Evolutionary conservation across 306 rosid species (phyloP).

Genomic region (Pyrus communis): DNA sequence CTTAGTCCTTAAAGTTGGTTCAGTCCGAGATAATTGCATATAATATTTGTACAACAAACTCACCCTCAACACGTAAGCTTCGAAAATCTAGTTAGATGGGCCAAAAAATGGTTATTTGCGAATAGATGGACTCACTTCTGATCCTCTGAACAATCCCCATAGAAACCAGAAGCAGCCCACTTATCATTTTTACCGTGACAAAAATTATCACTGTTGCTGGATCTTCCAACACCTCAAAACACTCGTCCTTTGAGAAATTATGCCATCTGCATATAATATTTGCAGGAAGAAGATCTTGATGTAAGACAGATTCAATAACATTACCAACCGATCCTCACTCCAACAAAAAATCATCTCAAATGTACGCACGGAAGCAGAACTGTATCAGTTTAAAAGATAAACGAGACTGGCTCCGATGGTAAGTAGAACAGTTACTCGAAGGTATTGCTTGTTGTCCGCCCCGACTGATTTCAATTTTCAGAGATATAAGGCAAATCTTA

Average conservation of each 20-base stretch:
- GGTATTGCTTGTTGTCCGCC: background rate
- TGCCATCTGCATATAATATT: constrained; percentile 2
- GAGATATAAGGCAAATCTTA: constrained; percentile 19
- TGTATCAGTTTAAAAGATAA: background rate
- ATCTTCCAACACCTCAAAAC: background rate
- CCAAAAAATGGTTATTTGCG: no score
- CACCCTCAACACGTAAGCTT: no score
- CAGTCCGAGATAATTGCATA: no score
- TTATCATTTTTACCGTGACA: background rate
- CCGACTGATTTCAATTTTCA: background rate
- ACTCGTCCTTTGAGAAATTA: background rate
- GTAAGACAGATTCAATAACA: background rate
- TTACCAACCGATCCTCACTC: background rate
- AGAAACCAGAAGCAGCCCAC: background rate
- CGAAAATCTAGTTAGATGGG: no score
- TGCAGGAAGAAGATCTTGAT: constrained; percentile 1
- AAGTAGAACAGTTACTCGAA: background rate
- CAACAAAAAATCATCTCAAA: background rate
- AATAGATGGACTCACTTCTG: no score
- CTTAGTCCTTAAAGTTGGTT: no score
- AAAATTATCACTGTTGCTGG: background rate
- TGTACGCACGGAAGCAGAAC: background rate
- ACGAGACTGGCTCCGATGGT: background rate
- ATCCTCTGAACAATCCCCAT: background rate
- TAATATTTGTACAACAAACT: no score